These are phyloP conservation scores for Angomonas desouzai DNA, from an alignment of 208 protist genomes.

Conservation along the genomic window DNA sequence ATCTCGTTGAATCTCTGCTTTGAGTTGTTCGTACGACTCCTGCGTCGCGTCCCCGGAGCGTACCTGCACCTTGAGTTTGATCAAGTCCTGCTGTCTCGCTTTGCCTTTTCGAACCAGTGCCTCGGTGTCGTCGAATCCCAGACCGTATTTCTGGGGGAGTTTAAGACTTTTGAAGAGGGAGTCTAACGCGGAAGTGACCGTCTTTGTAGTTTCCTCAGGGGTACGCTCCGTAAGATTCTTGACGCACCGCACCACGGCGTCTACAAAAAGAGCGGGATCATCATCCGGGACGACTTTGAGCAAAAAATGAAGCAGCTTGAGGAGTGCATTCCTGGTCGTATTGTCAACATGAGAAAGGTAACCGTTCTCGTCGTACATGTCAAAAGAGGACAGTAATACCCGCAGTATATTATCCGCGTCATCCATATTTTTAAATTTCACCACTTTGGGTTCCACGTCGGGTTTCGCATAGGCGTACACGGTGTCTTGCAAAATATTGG, in stretches of 20 bases:
- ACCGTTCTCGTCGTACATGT: constrained; percentile 84
- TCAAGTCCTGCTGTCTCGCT: constrained; percentile 79
- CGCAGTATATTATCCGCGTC: constrained; percentile 85
- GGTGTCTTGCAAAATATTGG: constrained; percentile 70
- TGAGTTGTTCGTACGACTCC: constrained; percentile 57
- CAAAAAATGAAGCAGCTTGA: constrained; percentile 74
- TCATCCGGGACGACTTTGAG: constrained; percentile 87
- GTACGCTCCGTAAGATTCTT: constrained; percentile 66
- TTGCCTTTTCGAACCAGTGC: constrained; percentile 80
- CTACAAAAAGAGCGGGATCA: constrained; percentile 83
- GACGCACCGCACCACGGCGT: constrained; percentile 69
- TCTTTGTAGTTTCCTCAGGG: constrained; percentile 74
- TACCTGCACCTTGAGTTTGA: constrained; percentile 47
- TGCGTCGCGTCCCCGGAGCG: constrained; percentile 40
- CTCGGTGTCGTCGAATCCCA: constrained; percentile 88
- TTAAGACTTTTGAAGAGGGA: constrained; percentile 80
- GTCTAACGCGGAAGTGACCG: constrained; percentile 72
- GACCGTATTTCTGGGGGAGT: constrained; percentile 65
- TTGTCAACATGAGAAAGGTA: constrained; percentile 86
- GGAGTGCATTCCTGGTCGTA: constrained; percentile 69
- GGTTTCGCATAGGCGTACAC: constrained; percentile 77
- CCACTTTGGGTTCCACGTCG: constrained; percentile 56
- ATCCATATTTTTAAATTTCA: constrained; percentile 77
- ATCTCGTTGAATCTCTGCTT: constrained; percentile 81
- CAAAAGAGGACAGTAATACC: constrained; percentile 75